phyloP scores from a whole-genome alignment of 371 early-diverging fungal species.

The Coemansia sp. region DNA sequence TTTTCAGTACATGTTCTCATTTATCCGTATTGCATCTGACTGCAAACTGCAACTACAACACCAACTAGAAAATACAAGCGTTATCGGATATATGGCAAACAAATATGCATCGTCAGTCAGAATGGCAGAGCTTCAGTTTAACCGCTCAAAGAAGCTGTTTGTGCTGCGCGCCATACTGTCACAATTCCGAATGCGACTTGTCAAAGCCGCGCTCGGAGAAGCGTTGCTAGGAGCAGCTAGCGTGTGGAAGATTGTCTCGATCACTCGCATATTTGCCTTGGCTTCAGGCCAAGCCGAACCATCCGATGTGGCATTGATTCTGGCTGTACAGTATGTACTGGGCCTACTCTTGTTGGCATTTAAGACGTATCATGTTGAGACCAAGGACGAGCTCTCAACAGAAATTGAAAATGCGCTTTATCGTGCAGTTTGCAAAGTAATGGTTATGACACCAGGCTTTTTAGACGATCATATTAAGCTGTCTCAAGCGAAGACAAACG shows the following conservation, averaged over 20 bases:
- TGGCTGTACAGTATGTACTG: background rate
- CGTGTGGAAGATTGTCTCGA: conserved; percentile 4
- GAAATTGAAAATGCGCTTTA: conserved; percentile 9
- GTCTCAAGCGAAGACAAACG: background rate
- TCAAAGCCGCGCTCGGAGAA: conserved; percentile 3
- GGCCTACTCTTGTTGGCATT: background rate
- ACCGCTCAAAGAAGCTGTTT: background rate
- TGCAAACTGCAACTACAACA: background rate
- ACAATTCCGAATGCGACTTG: background rate
- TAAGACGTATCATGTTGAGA: background rate
- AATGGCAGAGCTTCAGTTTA: background rate
- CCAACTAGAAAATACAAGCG: background rate
- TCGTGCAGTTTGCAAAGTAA: conserved; percentile 6
- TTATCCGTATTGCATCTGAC: background rate
- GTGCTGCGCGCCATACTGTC: conserved; percentile 6
- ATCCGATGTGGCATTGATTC: background rate
- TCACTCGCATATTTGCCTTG: conserved; percentile 7
- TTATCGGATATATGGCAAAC: background rate
- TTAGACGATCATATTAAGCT: conserved; percentile 3
- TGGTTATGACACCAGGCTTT: conserved; percentile 10
- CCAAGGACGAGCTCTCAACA: background rate
- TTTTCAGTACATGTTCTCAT: background rate
- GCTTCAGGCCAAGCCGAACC: background rate
- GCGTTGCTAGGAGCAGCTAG: background rate
- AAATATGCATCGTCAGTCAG: background rate